A percentile compares a stretch with the other conserved stretches of the same genome.
These are phyloP conservation scores for Garcia nutans DNA, from an alignment of 345 rosid genomes.

Conservation along the genomic window DNA sequence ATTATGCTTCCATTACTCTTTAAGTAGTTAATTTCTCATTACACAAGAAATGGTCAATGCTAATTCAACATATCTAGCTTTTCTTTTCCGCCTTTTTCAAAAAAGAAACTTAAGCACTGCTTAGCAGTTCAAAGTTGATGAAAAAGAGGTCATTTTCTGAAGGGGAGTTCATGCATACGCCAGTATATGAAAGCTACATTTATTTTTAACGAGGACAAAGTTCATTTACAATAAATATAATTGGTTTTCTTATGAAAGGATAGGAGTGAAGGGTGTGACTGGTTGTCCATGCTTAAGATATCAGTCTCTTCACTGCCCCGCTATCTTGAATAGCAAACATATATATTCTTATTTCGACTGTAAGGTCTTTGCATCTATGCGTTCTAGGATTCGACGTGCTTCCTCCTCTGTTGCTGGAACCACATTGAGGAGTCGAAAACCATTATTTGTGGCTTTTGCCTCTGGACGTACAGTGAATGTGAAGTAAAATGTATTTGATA, in stretches of 20 bases:
- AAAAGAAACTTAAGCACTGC: not conserved
- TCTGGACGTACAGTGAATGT: constrained; percentile 73
- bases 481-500: constrained; percentile 75
- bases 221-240: not conserved
- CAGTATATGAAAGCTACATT: not conserved
- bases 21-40: not conserved
- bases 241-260: no score
- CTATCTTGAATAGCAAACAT: not conserved
- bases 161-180: not conserved
- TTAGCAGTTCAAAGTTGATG: not conserved
- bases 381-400: constrained; percentile 66
- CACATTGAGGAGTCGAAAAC: constrained; percentile 57
- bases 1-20: not conserved
- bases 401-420: constrained; percentile 92
- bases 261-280: not conserved
- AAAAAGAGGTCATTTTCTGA: not conserved
- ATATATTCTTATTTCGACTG: constrained; percentile 8
- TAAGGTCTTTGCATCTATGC: constrained; percentile 61
- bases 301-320: not conserved
- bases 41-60: not conserved
- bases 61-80: not conserved
- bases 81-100: not conserved
- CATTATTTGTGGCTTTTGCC: constrained; percentile 54
- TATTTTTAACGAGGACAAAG: not conserved
- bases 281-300: not conserved